phyloP scores from a whole-genome alignment of 208 protist species.

The Vickermania spadyakhi region DNA sequence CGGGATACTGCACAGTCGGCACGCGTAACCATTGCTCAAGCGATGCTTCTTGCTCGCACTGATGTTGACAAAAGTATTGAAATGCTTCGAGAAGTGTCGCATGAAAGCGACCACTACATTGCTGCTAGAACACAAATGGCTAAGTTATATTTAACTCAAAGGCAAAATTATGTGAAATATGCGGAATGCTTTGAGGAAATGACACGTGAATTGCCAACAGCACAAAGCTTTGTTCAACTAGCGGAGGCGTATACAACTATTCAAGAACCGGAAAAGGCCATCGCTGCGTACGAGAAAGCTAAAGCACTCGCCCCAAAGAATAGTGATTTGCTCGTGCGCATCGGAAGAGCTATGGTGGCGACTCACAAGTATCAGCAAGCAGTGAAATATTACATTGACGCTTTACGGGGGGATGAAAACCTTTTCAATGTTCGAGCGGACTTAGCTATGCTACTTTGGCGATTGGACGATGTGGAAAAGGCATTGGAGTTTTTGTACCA shows the following conservation, averaged over 20 bases:
- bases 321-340: constrained; percentile 78
- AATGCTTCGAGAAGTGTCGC: constrained; percentile 66
- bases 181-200: constrained; percentile 88
- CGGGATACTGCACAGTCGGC: constrained; percentile 57
- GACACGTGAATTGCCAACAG: constrained; percentile 60
- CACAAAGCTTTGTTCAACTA: constrained; percentile 72
- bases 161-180: constrained; percentile 71
- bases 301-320: constrained; percentile 74
- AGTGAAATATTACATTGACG: constrained; percentile 86
- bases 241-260: constrained; percentile 85
- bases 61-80: constrained; percentile 79
- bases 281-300: constrained; percentile 85
- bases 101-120: constrained; percentile 65
- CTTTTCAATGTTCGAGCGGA: constrained; percentile 79
- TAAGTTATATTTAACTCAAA: constrained; percentile 78
- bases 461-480: constrained; percentile 52
- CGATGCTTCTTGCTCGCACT: constrained; percentile 77
- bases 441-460: constrained; percentile 87
- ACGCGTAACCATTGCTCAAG: constrained; percentile 69
- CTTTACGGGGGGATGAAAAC: constrained; percentile 50
- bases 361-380: constrained; percentile 92
- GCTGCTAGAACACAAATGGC: constrained; percentile 80
- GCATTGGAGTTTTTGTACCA: constrained; percentile 52
- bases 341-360: constrained; percentile 88
- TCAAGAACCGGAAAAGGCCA: constrained; percentile 87